Evolutionary conservation across 139 green algal species (phyloP), one percentile per base, ranked within the genome.

Genomic region (Volvox africanus): DNA sequence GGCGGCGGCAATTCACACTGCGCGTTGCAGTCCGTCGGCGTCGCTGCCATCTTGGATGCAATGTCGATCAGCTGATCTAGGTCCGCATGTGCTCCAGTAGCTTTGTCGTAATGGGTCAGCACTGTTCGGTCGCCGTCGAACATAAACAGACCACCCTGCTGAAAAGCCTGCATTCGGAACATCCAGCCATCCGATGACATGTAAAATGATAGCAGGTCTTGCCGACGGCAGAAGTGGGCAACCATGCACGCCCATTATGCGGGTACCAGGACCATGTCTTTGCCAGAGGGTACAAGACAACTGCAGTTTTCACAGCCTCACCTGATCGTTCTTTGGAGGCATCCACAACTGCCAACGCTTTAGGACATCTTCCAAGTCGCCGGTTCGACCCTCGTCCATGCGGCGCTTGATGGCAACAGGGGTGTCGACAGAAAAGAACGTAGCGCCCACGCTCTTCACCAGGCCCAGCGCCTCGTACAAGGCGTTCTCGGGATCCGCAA

Each of bases 381-480:
- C 93, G 65, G 93, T 94, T 16, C 83, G 87, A 0, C 91, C 92
- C 61, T 88, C 75, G 11, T 91, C 36, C 33, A 96, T 90, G 21
- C 96, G 92, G 73, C 93, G 87, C 61, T 91, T 92, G 68, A 98
- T 94, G 19, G 94, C 89, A 16, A 97, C 79, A 2, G 97, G 95
- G 3, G 96, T 98, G 86, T 85, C 50, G 36, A 69, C 9, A 14
- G 85, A 87, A 44, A 95, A 81, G 68, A 94, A 92, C 5, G 89
- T 92, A 65, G 76, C 78, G 33, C 77, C 83, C 28, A 95, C 16
- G 61, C 93, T 94, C 36, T 96, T 96, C 37, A 95, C 92, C 44
- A 99, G 94, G 22, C 90, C 93, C 20, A 99, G 93, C 0, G 96
- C 95, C 22, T 96, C 91, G 77, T 99, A 99, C 2, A 94, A 95